Evolutionary conservation across 192 early-diverging fungal species (phyloP).

Genomic region (Gryganskiella cystojenkinii): DNA sequence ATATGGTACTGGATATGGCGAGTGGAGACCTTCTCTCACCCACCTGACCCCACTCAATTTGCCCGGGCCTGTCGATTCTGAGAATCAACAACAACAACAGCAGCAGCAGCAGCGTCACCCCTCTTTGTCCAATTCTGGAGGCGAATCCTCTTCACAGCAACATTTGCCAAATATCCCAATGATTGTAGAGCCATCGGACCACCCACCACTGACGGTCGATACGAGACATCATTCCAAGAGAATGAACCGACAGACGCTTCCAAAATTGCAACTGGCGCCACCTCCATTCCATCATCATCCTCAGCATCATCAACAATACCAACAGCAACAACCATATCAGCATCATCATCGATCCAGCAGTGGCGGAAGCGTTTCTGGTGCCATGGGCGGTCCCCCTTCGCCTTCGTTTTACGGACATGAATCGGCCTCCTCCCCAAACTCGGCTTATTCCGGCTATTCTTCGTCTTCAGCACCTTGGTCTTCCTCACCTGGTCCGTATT

Average conservation of each 20-base stretch:
- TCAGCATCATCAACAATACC: not conserved
- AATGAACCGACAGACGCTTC: not conserved
- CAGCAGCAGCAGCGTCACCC: not conserved
- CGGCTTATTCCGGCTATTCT: too few species aligned
- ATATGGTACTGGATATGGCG: not conserved
- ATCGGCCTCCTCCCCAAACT: too few species aligned
- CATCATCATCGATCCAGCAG: not conserved
- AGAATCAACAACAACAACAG: not conserved
- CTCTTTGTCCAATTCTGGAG: too few species aligned
- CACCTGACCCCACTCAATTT: not conserved
- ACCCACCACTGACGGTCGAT: not conserved
- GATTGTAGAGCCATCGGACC: too few species aligned
- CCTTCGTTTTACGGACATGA: too few species aligned
- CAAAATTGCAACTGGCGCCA: not conserved
- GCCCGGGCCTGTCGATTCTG: not conserved
- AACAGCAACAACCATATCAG: conserved; percentile 1
- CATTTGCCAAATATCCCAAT: too few species aligned
- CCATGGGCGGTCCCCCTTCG: too few species aligned
- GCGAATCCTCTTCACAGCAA: too few species aligned
- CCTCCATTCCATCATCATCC: not conserved
- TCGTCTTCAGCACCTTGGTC: too few species aligned
- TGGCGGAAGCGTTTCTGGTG: too few species aligned
- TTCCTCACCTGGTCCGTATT: not conserved
- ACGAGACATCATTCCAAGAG: not conserved
- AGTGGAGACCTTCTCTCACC: not conserved